These are phyloP conservation scores for Sutorius australiensis DNA, from an alignment of 768 basidiomycete species.

Conservation along the genomic window DNA sequence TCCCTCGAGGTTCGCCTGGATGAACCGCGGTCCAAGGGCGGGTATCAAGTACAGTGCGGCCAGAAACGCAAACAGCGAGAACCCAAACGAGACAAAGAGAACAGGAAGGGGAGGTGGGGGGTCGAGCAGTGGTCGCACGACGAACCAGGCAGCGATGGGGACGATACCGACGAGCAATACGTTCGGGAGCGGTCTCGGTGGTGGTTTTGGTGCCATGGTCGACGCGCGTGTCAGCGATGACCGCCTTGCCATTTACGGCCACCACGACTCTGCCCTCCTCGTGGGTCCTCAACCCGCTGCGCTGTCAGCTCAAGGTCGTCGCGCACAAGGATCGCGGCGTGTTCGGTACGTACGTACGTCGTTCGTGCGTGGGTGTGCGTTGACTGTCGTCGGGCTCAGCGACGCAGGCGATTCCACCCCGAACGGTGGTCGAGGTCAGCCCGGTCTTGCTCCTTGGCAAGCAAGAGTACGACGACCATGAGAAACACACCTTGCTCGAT, in stretches of 20 bases:
- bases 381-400: slow-evolving; percentile 31
- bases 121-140: slow-evolving; percentile 66
- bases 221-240: background rate
- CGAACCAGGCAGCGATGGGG: slow-evolving; percentile 70
- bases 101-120: slow-evolving; percentile 67
- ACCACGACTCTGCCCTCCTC: background rate
- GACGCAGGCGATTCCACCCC: slow-evolving; percentile 35
- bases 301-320: slow-evolving; percentile 43
- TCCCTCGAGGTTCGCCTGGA: slow-evolving; percentile 79
- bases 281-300: slow-evolving; percentile 41
- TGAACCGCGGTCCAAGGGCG: slow-evolving; percentile 74
- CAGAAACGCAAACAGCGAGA: slow-evolving; percentile 79
- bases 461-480: slow-evolving; percentile 66
- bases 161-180: slow-evolving; percentile 55
- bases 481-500: slow-evolving; percentile 61
- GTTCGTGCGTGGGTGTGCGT: background rate
- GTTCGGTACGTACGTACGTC: slow-evolving; percentile 45
- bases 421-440: slow-evolving; percentile 75
- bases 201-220: slow-evolving; percentile 23
- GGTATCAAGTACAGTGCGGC: slow-evolving; percentile 77
- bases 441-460: slow-evolving; percentile 76
- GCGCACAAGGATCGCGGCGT: slow-evolving; percentile 59
- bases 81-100: slow-evolving; percentile 75
- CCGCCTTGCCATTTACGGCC: slow-evolving; percentile 11
- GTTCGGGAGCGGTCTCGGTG: slow-evolving; percentile 49